Evolutionary conservation across 345 rosid species (phyloP), one percentile per base, ranked within the genome.

Genomic region (Syzygium jambos): DNA sequence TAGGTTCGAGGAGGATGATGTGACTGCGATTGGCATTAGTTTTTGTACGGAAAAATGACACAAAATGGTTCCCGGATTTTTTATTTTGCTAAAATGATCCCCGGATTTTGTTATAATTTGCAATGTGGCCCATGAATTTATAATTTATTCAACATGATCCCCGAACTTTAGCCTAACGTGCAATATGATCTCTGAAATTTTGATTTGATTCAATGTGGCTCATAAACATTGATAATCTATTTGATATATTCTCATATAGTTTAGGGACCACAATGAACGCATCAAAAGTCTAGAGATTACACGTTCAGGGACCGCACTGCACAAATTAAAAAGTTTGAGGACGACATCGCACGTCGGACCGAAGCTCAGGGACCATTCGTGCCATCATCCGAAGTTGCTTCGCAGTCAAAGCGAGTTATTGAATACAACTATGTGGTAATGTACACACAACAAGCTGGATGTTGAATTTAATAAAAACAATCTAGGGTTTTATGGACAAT

Each of bases 181-280:
- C 7, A 61, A n/a, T 1, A 3, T 27, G 0, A 0, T 1, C 11
- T 0, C 0, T 1, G 27, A 12, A 59, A 0, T 27, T 27, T 59
- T 27, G 25, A 23, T 56, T 0, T 9, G 4, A 2, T 56, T 56
- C 6, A 56, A 0, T 0, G 0, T 23, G 0, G 0, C 23, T 10
- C 0, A 0, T 9, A 0, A 56, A 56, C 51, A 51, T 10, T 8
- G 11, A 51, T 51, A 51, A 51, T 51, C 0, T 51, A 1, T 51
- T 51, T 51, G 3, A 51, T 51, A 51, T 51, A 51, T 49, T 49
- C 11, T 49, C 51, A 49, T 9, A 49, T 49, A 52, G 19, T 52
- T 5, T 6, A 52, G 14, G 11, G 16, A 2, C 0, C 55, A 15
- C 11, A 51, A 8, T 51, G 2, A 51, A 51, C 51, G 6, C 19